Percentiles rank a stretch among this genome's conserved stretches.
These are phyloP conservation scores for Daedalea quercina DNA, from an alignment of 768 basidiomycete genomes.

Conservation along the genomic window DNA sequence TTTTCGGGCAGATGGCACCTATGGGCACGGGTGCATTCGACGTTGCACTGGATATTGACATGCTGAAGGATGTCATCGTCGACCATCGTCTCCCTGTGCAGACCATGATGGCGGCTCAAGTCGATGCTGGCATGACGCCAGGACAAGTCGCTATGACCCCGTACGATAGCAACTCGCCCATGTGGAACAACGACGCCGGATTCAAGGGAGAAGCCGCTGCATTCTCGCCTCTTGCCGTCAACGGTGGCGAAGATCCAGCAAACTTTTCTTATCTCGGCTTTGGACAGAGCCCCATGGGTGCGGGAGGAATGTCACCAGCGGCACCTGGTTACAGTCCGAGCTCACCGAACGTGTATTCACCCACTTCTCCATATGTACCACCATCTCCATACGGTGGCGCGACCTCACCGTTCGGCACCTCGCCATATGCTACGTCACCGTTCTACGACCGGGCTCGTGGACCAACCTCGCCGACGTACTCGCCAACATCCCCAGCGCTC, in stretches of 20 bases:
- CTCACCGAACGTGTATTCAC: slow-evolving; percentile 84
- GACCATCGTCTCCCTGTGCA: slow-evolving; percentile 91
- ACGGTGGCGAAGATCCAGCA: slow-evolving; percentile 72
- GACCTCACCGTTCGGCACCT: slow-evolving; percentile 76
- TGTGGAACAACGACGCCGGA: slow-evolving; percentile 61
- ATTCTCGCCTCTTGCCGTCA: slow-evolving; percentile 92
- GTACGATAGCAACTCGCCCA: slow-evolving; percentile 87
- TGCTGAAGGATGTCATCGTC: slow-evolving; percentile 97
- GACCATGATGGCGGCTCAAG: slow-evolving; percentile 62
- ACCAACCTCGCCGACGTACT: slow-evolving; percentile 79
- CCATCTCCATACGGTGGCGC: slow-evolving; percentile 80
- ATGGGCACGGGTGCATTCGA: slow-evolving; percentile 99
- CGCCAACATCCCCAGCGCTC: slow-evolving; percentile 80
- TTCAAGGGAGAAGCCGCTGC: slow-evolving; percentile 84
- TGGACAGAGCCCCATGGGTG: slow-evolving; percentile 80
- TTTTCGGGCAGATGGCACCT: slow-evolving; percentile 99
- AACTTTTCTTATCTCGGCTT: slow-evolving; percentile 65
- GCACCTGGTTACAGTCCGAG: slow-evolving; percentile 87
- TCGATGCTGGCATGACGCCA: slow-evolving; percentile 86
- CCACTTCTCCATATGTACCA: slow-evolving; percentile 85
- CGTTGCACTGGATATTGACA: slow-evolving; percentile 92
- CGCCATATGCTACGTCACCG: slow-evolving; percentile 80
- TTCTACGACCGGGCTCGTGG: slow-evolving; percentile 64
- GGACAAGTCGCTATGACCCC: slow-evolving; percentile 94
- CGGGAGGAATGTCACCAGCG: slow-evolving; percentile 85